Evolutionary conservation across 192 early-diverging fungal genomes (phyloP).

Genomic region (Podila verticillata): DNA sequence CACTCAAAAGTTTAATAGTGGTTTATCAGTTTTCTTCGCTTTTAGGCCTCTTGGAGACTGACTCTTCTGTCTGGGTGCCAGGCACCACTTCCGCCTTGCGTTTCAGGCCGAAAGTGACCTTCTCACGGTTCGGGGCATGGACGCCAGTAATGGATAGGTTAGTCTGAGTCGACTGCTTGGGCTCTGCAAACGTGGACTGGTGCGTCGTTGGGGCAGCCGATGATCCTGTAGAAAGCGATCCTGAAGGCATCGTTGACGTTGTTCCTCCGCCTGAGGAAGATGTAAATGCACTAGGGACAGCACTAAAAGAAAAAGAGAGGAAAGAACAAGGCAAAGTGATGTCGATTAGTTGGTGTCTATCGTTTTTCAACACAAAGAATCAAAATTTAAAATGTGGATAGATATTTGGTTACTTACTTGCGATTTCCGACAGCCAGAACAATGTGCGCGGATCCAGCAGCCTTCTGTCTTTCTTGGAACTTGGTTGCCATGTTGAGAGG

Average conservation of each 20-base stretch:
- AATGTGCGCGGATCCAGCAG: conserved; percentile 79
- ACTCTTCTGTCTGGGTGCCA: conserved; percentile 37
- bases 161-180: conserved; percentile 33
- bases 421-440: conserved; percentile 84
- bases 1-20: not conserved
- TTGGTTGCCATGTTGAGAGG: conserved; percentile 80
- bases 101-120: conserved; percentile 56
- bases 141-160: conserved; percentile 52
- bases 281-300: conserved; percentile 47
- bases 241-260: conserved; percentile 16
- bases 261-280: conserved; percentile 20
- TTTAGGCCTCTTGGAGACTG: conserved; percentile 19
- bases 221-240: conserved; percentile 12
- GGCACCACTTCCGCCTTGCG: conserved; percentile 50
- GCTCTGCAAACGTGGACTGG: conserved; percentile 23
- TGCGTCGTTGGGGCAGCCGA: conserved; percentile 1
- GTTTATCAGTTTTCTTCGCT: not conserved
- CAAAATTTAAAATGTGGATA: not conserved
- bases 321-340: not conserved
- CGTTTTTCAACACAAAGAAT: not conserved
- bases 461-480: conserved; percentile 75
- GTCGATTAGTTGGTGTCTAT: not conserved
- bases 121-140: conserved; percentile 57
- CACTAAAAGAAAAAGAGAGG: conserved; percentile 20
- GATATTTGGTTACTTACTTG: conserved; percentile 48